Conservation (phyloP, 2,329 filamentous ascomycete species). For the Aspergillus awamori region DNA sequence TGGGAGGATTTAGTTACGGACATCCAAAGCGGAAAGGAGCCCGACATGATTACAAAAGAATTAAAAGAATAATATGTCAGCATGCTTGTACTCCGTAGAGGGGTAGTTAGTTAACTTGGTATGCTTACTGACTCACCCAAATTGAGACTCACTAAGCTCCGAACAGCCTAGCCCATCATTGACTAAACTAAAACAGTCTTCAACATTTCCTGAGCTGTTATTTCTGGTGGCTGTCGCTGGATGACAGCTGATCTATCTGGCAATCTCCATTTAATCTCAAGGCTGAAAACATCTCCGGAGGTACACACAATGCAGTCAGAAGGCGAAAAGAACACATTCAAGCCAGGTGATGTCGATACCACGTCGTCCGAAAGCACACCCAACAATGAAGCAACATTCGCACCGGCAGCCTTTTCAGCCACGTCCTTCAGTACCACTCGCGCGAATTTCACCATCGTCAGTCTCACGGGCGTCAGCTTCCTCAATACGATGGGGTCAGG, state of each 20-base stretch:
- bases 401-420: background rate
- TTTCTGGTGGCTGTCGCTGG: background rate
- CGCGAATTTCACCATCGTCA: conserved; percentile 19
- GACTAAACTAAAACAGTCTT: background rate
- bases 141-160: background rate
- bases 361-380: background rate
- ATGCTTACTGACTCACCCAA: background rate
- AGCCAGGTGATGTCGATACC: background rate
- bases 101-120: too few relatives aligned
- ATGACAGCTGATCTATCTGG: background rate
- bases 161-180: background rate
- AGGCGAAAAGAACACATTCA: background rate
- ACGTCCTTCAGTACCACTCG: background rate
- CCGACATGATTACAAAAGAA: background rate
- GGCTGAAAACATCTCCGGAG: background rate
- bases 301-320: background rate
- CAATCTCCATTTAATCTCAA: background rate
- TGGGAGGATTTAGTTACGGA: background rate
- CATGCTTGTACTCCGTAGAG: background rate
- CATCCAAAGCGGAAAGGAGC: background rate
- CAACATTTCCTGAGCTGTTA: background rate
- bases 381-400: background rate
- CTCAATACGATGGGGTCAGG: conserved; percentile 36
- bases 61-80: background rate
- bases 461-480: conserved; percentile 34